Conservation (phyloP, 306 rosid genomes). For the Vigna nakashimae region DNA sequence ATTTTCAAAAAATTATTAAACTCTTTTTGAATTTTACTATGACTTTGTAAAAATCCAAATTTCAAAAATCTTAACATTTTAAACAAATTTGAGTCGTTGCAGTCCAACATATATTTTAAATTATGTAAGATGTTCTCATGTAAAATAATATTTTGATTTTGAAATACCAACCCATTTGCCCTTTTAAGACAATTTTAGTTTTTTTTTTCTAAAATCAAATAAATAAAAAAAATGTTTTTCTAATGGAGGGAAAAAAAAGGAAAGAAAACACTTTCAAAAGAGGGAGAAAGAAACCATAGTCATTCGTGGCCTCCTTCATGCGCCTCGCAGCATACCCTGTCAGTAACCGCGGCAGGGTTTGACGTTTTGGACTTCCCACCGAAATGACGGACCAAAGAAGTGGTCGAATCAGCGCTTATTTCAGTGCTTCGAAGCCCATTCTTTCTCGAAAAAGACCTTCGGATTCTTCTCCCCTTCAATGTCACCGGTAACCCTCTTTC, state of each 20-base stretch:
- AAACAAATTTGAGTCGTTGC: too few relatives aligned
- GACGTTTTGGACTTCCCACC: conserved; percentile 20
- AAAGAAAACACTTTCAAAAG: conserved; percentile 7
- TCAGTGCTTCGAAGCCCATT: conserved; percentile 77
- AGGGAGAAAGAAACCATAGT: not conserved
- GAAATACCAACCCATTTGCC: not conserved
- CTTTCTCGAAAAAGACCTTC: conserved; percentile 78
- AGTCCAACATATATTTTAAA: too few relatives aligned
- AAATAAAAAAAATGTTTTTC: not conserved
- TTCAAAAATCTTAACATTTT: too few relatives aligned
- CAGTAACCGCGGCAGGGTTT: conserved; percentile 22
- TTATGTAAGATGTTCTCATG: too few relatives aligned
- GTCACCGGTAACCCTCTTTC: conserved; percentile 45
- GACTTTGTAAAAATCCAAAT: too few relatives aligned
- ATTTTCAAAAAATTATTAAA: too few relatives aligned
- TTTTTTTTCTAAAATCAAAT: not conserved
- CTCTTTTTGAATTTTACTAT: too few relatives aligned
- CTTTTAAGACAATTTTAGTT: too few relatives aligned
- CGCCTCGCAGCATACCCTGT: not conserved
- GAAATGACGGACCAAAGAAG: conserved; percentile 59
- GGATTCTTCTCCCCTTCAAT: conserved; percentile 39
- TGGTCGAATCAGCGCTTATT: conserved; percentile 63
- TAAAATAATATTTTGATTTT: too few relatives aligned
- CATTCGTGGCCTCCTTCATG: conserved; percentile 5
- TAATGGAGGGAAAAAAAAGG: not conserved